Base-by-base conservation (phyloP, 768 basidiomycete species). In the Neoboletus brunneissimus region DNA sequence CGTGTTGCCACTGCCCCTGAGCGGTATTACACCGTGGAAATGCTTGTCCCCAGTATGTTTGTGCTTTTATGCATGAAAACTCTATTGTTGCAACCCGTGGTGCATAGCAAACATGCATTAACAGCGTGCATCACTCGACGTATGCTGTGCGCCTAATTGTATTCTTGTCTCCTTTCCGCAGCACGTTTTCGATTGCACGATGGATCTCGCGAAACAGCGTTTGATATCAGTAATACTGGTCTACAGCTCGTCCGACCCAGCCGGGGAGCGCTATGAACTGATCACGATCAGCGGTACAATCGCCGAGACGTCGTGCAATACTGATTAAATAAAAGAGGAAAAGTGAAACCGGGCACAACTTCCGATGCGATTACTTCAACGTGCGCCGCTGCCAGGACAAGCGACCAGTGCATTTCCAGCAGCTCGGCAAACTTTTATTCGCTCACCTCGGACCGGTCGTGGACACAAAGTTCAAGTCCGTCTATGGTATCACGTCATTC, bases 401-500 rank as follows among this genome's bases (percentile, higher is more conserved):
- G 54, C 60, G 61, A 60, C 49, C 51, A 44, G 37, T 44, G 44
- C 13, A 40, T 38, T 47, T 48, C 32, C 51, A 54, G 22, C 37
- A 45, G 4, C 53, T 56, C 56, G 65, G 65, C 49, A 61, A 56
- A 32, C 40, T 38, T 55, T 51, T 35, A 37, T 41, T 57, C 38
- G 47, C 57, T 42, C 49, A 49, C 53, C 44, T 55, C 65, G 61
- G 66, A 44, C 61, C 57, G 59, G 55, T 41, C 52, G 37, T 50
- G 20, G 51, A 42, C 57, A 42, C 64, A 70, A 61, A 63, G 69
- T 69, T 67, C 55, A 68, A 58, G 55, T 56, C 56, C 51, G 53
- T 66, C 35, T 42, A 38, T 37, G 41, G n/a, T 54, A 69, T 68
- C 61, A 69, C 69, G 67, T 71, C 67, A 69, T 70, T 60, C 57